Evolutionary conservation across 805 yeast species (phyloP).

Genomic region (Sugiyamaella chiloensis): DNA sequence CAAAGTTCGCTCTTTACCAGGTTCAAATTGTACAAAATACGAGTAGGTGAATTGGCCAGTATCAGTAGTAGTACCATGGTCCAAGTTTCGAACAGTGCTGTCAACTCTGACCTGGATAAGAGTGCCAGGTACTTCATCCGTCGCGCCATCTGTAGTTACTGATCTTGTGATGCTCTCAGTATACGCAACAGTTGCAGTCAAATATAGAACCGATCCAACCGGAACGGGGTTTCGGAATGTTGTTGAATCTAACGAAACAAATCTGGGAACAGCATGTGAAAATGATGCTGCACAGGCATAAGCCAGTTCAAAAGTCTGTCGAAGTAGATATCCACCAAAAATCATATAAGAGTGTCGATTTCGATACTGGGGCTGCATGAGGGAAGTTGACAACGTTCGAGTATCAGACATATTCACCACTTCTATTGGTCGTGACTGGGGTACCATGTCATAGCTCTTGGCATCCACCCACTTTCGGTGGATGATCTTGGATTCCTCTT

Average conservation of each 20-base stretch:
- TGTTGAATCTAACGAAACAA: constrained; percentile 84
- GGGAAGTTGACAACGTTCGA: constrained; percentile 64
- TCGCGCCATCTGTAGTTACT: constrained; percentile 17
- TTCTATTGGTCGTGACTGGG: constrained; percentile 44
- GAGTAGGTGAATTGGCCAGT: constrained; percentile 89
- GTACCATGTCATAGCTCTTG: constrained; percentile 29
- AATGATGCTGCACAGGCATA: constrained; percentile 91
- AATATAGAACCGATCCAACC: constrained; percentile 83
- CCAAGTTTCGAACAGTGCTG: constrained; percentile 69
- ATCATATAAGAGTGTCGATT: constrained; percentile 93
- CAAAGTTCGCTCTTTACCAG: constrained; percentile 48
- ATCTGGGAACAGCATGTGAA: constrained; percentile 79
- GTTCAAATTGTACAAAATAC: constrained; percentile 54
- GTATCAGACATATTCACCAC: constrained; percentile 71
- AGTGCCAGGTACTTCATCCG: constrained; percentile 52
- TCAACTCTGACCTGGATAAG: constrained; percentile 87
- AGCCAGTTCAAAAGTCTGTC: constrained; percentile 91
- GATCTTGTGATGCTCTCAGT: constrained; percentile 68
- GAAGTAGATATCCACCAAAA: constrained; percentile 89
- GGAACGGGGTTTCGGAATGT: constrained; percentile 94
- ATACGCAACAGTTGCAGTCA: constrained; percentile 79
- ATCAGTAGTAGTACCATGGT: constrained; percentile 56
- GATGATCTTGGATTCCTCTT: constrained; percentile 67
- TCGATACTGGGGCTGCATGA: constrained; percentile 96
- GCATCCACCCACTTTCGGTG: constrained; percentile 66